phyloP scores from a whole-genome alignment of 1,139 yeast genomes.

The Geotrichum phurueaensis region DNA sequence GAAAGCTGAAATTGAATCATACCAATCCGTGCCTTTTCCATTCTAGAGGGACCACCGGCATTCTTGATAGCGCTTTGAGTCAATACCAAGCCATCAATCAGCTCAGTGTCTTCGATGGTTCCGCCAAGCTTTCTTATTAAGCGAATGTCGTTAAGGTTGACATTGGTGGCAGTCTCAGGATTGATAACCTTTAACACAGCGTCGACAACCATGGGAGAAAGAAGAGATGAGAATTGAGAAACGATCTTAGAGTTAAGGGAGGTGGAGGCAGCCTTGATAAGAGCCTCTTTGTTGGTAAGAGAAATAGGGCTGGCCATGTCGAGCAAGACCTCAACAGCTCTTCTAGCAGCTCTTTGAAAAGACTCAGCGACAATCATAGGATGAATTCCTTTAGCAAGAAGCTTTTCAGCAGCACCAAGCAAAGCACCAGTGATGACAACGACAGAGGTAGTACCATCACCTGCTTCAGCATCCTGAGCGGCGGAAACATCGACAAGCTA shows the following conservation, averaged over 20 bases:
- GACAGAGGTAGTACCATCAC: conserved; percentile 97
- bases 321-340: conserved; percentile 77
- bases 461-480: conserved; percentile 97
- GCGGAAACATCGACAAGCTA: conserved; percentile 85
- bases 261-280: conserved; percentile 88
- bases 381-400: conserved; percentile 85
- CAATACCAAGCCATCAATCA: conserved; percentile 87
- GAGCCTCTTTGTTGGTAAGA: conserved; percentile 69
- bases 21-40: conserved; percentile 91
- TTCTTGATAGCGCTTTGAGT: conserved; percentile 83
- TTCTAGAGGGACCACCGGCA: conserved; percentile 94
- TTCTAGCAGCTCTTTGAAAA: conserved; percentile 84
- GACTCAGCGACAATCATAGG: conserved; percentile 94
- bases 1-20: conserved; percentile 92
- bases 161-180: conserved; percentile 52
- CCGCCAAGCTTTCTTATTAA: conserved; percentile 93
- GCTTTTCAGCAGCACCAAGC: conserved; percentile 87
- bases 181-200: conserved; percentile 76
- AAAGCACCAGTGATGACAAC: conserved; percentile 93
- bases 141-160: conserved; percentile 82
- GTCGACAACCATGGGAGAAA: conserved; percentile 94
- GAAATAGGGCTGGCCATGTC: conserved; percentile 80
- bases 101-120: conserved; percentile 91
- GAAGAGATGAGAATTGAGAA: conserved; percentile 74
- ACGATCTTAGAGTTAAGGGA: conserved; percentile 93